Percentiles rank a stretch among this genome's conserved stretches.
phyloP scores from a whole-genome alignment of 2,329 filamentous ascomycete species.

The Fusarium nanum region DNA sequence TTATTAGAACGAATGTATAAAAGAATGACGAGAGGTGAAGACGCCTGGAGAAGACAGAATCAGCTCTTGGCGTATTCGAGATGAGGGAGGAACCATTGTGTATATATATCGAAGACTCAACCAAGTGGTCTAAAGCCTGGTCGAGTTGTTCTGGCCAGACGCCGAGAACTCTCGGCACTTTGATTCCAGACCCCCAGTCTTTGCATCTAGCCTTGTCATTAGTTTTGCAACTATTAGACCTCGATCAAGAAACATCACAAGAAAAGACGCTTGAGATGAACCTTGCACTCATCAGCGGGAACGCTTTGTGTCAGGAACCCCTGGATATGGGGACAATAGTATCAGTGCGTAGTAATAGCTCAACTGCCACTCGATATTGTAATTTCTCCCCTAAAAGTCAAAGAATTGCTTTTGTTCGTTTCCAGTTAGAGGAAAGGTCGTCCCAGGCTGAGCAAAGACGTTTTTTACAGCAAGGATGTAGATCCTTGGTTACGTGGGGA shows the following conservation, averaged over 20 bases:
- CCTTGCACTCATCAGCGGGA: conserved; percentile 19
- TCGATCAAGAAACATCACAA: conserved; percentile 8
- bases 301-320: conserved; percentile 18
- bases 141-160: conserved; percentile 1
- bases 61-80: not conserved
- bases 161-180: conserved; percentile 36
- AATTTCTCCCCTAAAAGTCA: conserved; percentile 2
- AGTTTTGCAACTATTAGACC: conserved; percentile 3
- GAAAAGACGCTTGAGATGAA: conserved; percentile 7
- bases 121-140: not conserved
- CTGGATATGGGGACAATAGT: conserved; percentile 3
- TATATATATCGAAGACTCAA: conserved; percentile 17
- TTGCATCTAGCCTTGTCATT: conserved; percentile 6
- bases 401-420: not conserved
- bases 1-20: conserved; percentile 12
- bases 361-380: conserved; percentile 1
- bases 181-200: conserved; percentile 28
- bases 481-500: conserved; percentile 14
- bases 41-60: conserved; percentile 9
- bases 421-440: conserved; percentile 3
- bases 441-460: conserved; percentile 3
- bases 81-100: not conserved
- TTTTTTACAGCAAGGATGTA: not conserved
- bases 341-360: conserved; percentile 11
- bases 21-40: conserved; percentile 20